Base-by-base conservation (phyloP, 805 yeast species). In the Zygosaccharomyces gambellarensis region DNA sequence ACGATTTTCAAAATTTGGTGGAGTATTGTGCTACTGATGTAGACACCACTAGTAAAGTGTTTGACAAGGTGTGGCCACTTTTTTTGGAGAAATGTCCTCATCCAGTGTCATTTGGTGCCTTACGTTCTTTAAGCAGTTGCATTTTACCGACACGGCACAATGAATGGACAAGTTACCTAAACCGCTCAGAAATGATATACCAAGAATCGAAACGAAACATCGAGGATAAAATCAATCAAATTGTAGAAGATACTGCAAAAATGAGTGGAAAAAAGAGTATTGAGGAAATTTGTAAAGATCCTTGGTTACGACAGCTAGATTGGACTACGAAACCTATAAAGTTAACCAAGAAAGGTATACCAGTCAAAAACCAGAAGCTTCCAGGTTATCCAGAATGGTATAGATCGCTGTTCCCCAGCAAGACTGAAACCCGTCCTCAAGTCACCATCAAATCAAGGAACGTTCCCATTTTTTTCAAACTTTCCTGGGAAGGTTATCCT, bases 341-440 rank as follows among this genome's bases (percentile, higher is more conserved):
- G 46, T 54, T 81, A 38, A 87, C 83, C 11, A 88, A 88, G 61
- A 73, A 78, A 34, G 95, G 94, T 2, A 70, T 68, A 3, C 87
- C 88, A 1, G 76, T 71, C 22, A 86, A 87, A 47, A 81, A 78
- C 23, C 96, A 88, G 65, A 89, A 80, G 58, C 62, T 88, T 42
- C 95, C 96, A 0, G 98, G 97, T 0, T 88, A 76, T 59, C 99
- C 99, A 0, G 85, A 85, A 56, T 94, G 99, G 99, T 95, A 87
- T 65, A 79, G 85, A 51, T 82, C 81, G 11, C 57, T 81, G 43
- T 71, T 73, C 54, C 68, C 74, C 0, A 57, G 68, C 8, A 68
- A 73, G 10, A 52, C 57, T 5, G 65, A 69, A 2, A 50, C 65
- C 11, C 74, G 71, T 19, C 74, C 88, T 59, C 79, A 74, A 32